phyloP scores from a whole-genome alignment of 192 early-diverging fungal genomes.

The Paraglomus brasilianum region DNA sequence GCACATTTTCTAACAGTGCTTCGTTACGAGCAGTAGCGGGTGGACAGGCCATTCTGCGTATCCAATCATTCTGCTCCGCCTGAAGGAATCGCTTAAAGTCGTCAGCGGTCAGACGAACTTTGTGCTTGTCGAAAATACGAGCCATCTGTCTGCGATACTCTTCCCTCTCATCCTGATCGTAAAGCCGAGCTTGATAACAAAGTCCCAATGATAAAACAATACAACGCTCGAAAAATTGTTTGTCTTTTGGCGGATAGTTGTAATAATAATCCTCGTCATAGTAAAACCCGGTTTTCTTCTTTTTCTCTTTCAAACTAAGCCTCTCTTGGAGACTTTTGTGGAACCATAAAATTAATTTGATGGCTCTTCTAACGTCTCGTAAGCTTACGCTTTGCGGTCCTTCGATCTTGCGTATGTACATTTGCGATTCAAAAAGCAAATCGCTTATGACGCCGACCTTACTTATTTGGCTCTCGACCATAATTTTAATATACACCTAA shows the following conservation, averaged over 20 bases:
- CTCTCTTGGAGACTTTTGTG: constrained; percentile 15
- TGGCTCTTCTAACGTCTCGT: constrained; percentile 26
- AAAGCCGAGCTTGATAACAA: constrained; percentile 19
- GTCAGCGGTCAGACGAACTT: not conserved
- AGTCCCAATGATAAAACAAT: constrained; percentile 18
- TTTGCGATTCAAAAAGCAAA: constrained; percentile 27
- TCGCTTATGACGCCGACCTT: not conserved
- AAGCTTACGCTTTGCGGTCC: constrained; percentile 29
- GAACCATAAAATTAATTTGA: constrained; percentile 19
- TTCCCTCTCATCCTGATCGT: not conserved
- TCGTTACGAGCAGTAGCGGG: constrained; percentile 21
- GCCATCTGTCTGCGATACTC: constrained; percentile 13
- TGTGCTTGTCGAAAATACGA: constrained; percentile 6
- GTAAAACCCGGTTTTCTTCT: not conserved
- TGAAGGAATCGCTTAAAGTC: constrained; percentile 7
- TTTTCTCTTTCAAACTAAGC: not conserved
- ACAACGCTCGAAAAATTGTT: not conserved
- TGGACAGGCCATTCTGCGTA: not conserved
- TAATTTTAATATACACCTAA: constrained; percentile 12
- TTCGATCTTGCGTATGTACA: constrained; percentile 26
- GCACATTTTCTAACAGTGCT: constrained; percentile 28
- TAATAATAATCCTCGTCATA: too few species aligned
- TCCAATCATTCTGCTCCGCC: constrained; percentile 30
- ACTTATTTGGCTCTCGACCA: not conserved
- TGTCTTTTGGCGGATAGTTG: not conserved